Evolutionary conservation across 1,139 yeast genomes (phyloP).

Genomic region (Eremothecium gossypii): DNA sequence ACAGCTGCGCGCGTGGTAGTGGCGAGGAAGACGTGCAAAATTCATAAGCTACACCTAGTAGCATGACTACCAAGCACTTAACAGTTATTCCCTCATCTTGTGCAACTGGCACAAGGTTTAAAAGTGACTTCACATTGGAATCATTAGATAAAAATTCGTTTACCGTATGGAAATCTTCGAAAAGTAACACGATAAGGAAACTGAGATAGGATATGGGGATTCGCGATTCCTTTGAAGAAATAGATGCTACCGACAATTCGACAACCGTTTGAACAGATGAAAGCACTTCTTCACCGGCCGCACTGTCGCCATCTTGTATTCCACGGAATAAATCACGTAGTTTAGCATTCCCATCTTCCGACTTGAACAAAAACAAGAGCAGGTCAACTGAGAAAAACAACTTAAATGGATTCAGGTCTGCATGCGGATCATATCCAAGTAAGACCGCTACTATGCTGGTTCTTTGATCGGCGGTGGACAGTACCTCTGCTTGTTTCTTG

Average conservation of each 20-base stretch:
- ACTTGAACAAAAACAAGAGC: slow-evolving; percentile 54
- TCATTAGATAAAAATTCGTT: slow-evolving; percentile 66
- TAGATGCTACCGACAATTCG: slow-evolving; percentile 60
- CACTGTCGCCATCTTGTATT: slow-evolving; percentile 57
- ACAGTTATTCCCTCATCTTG: slow-evolving; percentile 51
- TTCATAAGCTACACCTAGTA: slow-evolving; percentile 74
- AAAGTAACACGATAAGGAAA: slow-evolving; percentile 69
- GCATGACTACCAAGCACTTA: slow-evolving; percentile 65
- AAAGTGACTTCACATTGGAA: slow-evolving; percentile 54
- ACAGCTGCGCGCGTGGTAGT: slow-evolving; percentile 53
- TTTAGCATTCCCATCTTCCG: slow-evolving; percentile 30
- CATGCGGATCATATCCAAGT: slow-evolving; percentile 70
- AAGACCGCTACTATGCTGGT: slow-evolving; percentile 56
- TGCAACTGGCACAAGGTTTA: slow-evolving; percentile 58
- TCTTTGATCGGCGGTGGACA: neutral
- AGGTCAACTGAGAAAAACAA: slow-evolving; percentile 77
- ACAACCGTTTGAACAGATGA: slow-evolving; percentile 72
- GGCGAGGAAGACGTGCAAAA: slow-evolving; percentile 71
- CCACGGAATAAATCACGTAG: slow-evolving; percentile 36
- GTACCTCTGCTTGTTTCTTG: slow-evolving; percentile 4
- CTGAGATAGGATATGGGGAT: slow-evolving; percentile 71
- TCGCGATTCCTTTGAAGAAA: slow-evolving; percentile 61
- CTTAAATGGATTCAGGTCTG: slow-evolving; percentile 73
- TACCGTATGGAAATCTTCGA: slow-evolving; percentile 67
- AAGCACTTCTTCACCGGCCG: slow-evolving; percentile 64